These are phyloP conservation scores for Candida silvicultrix DNA, from an alignment of 805 yeast species.

Conservation along the genomic window DNA sequence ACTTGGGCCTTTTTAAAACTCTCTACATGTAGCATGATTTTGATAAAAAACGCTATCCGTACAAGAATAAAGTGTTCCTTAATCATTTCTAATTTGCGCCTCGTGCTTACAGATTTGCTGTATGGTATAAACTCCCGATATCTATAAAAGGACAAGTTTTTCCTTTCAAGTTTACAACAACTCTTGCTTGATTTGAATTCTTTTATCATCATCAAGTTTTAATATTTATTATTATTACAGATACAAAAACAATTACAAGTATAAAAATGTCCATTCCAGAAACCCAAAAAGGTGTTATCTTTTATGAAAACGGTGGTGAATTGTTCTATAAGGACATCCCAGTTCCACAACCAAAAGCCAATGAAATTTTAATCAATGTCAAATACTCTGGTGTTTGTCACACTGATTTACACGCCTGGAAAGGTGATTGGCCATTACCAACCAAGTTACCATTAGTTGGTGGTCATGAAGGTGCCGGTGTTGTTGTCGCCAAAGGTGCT, in stretches of 20 bases:
- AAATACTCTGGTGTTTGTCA: conserved; percentile 64
- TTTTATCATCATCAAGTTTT: background rate
- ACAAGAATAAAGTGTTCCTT: background rate
- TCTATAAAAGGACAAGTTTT: background rate
- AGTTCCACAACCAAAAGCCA: conserved; percentile 53
- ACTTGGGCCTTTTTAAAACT: background rate
- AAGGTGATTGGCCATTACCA: conserved; percentile 59
- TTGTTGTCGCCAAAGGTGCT: conserved; percentile 51
- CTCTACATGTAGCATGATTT: background rate
- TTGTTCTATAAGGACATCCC: conserved; percentile 46
- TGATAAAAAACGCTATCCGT: background rate
- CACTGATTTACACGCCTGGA: conserved; percentile 63
- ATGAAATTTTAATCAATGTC: conserved; percentile 50
- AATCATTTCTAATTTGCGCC: background rate
- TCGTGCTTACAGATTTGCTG: background rate
- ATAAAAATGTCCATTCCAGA: conserved; percentile 29
- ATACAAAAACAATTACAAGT: background rate
- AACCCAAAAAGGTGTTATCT: conserved; percentile 47
- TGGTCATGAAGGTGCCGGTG: conserved; percentile 67
- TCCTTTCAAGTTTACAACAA: background rate
- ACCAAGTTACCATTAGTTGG: conserved; percentile 56
- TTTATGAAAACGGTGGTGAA: conserved; percentile 43
- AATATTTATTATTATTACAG: background rate
- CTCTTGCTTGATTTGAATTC: too few relatives aligned
- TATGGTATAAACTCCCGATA: background rate